phyloP scores from a whole-genome alignment of 495 filamentous ascomycete species.

The Penicillium cinerascens region DNA sequence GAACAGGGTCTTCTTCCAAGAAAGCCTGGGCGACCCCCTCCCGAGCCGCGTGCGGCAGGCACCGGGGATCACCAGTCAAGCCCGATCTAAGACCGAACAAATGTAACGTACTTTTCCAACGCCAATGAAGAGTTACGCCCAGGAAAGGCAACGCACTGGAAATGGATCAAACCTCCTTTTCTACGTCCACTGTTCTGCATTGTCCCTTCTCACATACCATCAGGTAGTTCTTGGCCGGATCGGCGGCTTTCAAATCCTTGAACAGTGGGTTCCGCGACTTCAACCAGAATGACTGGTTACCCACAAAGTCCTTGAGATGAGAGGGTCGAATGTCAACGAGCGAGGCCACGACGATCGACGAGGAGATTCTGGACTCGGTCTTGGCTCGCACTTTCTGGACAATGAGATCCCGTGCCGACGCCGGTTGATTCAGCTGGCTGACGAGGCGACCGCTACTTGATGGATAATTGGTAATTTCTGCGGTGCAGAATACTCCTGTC shows the following conservation, averaged over 20 bases:
- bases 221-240: conserved; percentile 42
- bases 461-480: conserved; percentile 13
- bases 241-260: conserved; percentile 39
- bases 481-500: conserved; percentile 38
- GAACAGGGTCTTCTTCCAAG: not conserved
- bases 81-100: not conserved
- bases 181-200: conserved; percentile 44
- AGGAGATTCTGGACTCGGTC: conserved; percentile 38
- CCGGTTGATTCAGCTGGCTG: conserved; percentile 26
- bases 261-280: conserved; percentile 46
- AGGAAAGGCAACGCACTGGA: not conserved
- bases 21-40: no score
- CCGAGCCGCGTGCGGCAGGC: not conserved
- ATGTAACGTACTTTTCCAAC: not conserved
- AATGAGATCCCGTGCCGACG: conserved; percentile 36
- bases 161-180: not conserved
- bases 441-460: conserved; percentile 20
- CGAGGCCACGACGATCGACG: conserved; percentile 32
- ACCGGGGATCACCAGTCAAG: not conserved
- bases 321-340: conserved; percentile 40
- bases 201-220: conserved; percentile 49
- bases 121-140: not conserved
- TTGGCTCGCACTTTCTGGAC: conserved; percentile 36
- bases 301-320: conserved; percentile 50
- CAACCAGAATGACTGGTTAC: conserved; percentile 50